A percentile compares a stretch with the other conserved stretches of the same genome.
Evolutionary conservation across 768 basidiomycete species (phyloP).

Genomic region (Boletus vinaceobasis): DNA sequence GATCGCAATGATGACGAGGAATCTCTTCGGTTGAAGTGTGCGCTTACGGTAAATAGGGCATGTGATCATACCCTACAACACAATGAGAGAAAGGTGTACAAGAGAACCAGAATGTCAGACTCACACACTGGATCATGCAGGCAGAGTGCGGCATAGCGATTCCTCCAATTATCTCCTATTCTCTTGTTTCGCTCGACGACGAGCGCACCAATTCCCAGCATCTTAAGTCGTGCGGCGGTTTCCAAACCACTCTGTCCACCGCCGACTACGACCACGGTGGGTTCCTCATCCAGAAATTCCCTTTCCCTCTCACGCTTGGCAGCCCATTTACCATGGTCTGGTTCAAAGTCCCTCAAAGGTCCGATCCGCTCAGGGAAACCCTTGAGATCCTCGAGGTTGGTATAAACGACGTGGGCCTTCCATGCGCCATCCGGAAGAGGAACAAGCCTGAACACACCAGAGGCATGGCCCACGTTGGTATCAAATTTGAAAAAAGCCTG

Average conservation of each 20-base stretch:
- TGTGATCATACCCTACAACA: slow-evolving; percentile 42
- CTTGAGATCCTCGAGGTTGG: slow-evolving; percentile 49
- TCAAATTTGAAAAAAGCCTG: slow-evolving; percentile 45
- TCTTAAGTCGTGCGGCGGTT: slow-evolving; percentile 52
- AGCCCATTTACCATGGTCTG: slow-evolving; percentile 34
- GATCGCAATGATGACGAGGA: background rate
- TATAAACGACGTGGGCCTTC: slow-evolving; percentile 49
- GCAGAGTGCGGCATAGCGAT: slow-evolving; percentile 28
- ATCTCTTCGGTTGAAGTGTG: background rate
- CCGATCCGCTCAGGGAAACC: slow-evolving; percentile 45
- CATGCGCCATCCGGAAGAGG: slow-evolving; percentile 40
- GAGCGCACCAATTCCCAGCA: slow-evolving; percentile 19
- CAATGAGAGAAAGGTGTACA: background rate
- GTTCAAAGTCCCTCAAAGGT: slow-evolving; percentile 39
- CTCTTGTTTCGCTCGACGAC: slow-evolving; percentile 26
- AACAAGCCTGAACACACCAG: slow-evolving; percentile 47
- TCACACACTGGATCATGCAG: slow-evolving; percentile 33
- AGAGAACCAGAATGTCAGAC: background rate
- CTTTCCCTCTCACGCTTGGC: slow-evolving; percentile 25
- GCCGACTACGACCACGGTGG: slow-evolving; percentile 50
- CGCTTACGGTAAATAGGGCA: slow-evolving; percentile 55
- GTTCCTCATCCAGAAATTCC: slow-evolving; percentile 39
- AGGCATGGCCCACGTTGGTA: slow-evolving; percentile 36
- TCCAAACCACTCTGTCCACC: slow-evolving; percentile 55
- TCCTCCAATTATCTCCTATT: slow-evolving; percentile 32